Evolutionary conservation across 2,329 filamentous ascomycete species (phyloP).

Genomic region (Aureobasidium sp.): DNA sequence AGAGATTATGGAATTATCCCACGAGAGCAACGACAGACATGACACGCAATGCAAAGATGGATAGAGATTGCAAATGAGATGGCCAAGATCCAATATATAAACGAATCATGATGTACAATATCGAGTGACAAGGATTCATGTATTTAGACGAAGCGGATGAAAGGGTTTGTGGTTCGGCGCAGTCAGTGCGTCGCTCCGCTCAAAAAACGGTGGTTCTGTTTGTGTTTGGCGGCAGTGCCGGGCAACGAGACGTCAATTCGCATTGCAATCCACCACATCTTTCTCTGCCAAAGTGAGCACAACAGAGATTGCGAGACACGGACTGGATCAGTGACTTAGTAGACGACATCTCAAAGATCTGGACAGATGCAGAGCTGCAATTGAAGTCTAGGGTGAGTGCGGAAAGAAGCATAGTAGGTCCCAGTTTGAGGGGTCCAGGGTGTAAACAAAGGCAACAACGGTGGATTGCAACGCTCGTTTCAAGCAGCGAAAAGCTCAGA

Average conservation of each 20-base stretch:
- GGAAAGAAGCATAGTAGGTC: neutral
- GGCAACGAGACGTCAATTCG: constrained; percentile 5
- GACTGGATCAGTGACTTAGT: neutral
- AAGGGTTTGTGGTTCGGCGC: neutral
- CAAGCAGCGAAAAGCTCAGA: neutral
- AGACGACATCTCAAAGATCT: neutral
- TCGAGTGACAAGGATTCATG: neutral
- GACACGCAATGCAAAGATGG: neutral
- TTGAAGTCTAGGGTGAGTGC: neutral
- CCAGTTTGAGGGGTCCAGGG: neutral
- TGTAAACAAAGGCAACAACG: neutral
- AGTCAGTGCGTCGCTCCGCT: neutral
- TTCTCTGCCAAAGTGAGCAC: neutral
- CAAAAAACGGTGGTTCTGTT: constrained; percentile 5
- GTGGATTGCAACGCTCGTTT: constrained; percentile 4
- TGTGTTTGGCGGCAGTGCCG: constrained; percentile 1
- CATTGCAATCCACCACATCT: neutral
- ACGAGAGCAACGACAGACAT: constrained; percentile 5
- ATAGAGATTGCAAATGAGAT: neutral
- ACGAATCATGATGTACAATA: neutral
- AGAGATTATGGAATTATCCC: neutral
- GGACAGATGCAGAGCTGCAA: neutral
- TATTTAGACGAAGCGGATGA: constrained; percentile 4
- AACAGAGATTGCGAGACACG: neutral
- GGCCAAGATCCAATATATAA: neutral